These are phyloP conservation scores for Syzygium aqueum DNA, from an alignment of 345 rosid genomes.

Conservation along the genomic window DNA sequence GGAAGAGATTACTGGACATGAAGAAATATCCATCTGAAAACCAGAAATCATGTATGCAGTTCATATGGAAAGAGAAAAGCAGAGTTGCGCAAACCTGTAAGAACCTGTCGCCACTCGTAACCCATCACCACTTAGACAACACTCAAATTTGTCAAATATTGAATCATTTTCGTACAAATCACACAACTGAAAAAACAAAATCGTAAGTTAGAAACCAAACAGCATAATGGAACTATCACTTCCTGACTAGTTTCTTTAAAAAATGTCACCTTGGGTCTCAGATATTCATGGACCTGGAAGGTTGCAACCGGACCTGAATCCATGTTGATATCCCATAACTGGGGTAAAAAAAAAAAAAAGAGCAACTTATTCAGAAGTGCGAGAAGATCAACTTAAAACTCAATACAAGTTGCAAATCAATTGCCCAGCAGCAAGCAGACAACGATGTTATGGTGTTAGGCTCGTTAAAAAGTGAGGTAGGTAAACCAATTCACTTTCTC, in stretches of 20 bases:
- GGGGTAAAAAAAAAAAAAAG: background rate
- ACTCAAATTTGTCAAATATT: slow-evolving; percentile 96
- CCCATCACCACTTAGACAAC: slow-evolving; percentile 94
- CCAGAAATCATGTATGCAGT: background rate
- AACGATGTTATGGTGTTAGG: background rate
- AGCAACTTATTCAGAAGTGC: background rate
- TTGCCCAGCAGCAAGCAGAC: background rate
- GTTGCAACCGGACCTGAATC: slow-evolving; percentile 90
- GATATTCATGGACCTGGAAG: slow-evolving; percentile 72
- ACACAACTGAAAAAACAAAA: slow-evolving; percentile 59
- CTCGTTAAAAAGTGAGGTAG: background rate
- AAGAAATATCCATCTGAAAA: slow-evolving; percentile 1
- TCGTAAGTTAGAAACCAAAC: slow-evolving; percentile 4
- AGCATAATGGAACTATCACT: background rate
- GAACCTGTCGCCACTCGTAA: slow-evolving; percentile 92
- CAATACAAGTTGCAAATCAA: background rate
- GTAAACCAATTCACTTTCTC: background rate
- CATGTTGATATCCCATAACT: slow-evolving; percentile 86
- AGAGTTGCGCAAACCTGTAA: slow-evolving; percentile 57
- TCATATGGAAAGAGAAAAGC: background rate
- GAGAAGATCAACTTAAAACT: background rate
- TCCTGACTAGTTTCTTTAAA: background rate
- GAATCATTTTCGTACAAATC: slow-evolving; percentile 98
- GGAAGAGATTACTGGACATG: slow-evolving; percentile 75
- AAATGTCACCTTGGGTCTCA: slow-evolving; percentile 64